phyloP scores from a whole-genome alignment of 208 protist genomes.

The Borovskyia barvae region DNA sequence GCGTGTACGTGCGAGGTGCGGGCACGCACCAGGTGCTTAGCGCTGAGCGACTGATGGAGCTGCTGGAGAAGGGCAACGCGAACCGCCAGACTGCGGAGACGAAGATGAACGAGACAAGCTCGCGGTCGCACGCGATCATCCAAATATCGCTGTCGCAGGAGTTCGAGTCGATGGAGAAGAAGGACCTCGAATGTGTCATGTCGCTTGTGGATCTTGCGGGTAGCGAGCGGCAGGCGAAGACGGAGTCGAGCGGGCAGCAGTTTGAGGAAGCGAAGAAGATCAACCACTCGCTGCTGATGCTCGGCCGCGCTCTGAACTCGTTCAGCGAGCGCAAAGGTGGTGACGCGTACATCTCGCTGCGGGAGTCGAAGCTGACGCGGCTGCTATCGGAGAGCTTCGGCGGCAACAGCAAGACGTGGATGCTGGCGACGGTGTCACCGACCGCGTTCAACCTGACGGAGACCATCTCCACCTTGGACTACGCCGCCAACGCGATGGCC shows the following conservation, averaged over 20 bases:
- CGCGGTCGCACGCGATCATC: conserved; percentile 89
- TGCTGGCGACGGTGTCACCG: conserved; percentile 92
- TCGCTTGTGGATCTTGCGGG: conserved; percentile 84
- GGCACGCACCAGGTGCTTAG: conserved; percentile 74
- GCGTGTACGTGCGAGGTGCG: conserved; percentile 62
- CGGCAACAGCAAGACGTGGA: conserved; percentile 92
- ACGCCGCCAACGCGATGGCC: conserved; percentile 76
- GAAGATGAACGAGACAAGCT: conserved; percentile 86
- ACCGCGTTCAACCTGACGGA: conserved; percentile 77
- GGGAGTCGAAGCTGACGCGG: conserved; percentile 89
- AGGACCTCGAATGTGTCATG: conserved; percentile 56
- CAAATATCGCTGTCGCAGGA: conserved; percentile 70
- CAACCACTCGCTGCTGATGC: conserved; percentile 83
- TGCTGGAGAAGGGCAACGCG: conserved; percentile 58
- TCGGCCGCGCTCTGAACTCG: conserved; percentile 85
- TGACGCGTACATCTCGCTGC: conserved; percentile 72
- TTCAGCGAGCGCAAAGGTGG: conserved; percentile 68
- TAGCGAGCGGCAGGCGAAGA: conserved; percentile 83
- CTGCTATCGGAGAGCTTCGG: conserved; percentile 89
- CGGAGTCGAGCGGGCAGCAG: conserved; percentile 67
- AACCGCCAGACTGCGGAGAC: conserved; percentile 79
- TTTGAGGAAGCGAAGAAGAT: conserved; percentile 92
- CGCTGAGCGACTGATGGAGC: conserved; percentile 62
- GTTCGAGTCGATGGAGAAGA: conserved; percentile 46
- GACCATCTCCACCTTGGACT: conserved; percentile 79